A percentile compares a stretch with the other conserved stretches of the same genome.
These are phyloP conservation scores for Nigrospora osmanthi DNA, from an alignment of 2,329 filamentous ascomycete species.

Conservation along the genomic window DNA sequence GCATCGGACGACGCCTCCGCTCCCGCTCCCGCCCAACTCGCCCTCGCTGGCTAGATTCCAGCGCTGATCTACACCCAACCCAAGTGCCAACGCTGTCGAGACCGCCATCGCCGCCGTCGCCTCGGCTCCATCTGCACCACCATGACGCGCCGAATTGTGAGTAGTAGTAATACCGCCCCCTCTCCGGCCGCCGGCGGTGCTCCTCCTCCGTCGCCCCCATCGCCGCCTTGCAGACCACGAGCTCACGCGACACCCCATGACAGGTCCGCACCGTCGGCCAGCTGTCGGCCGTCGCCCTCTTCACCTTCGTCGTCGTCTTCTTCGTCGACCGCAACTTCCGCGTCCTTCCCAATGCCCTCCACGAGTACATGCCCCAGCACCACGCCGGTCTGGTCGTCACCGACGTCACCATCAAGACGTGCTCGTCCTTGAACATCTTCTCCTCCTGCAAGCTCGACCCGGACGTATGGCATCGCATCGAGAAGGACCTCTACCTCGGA, in stretches of 20 bases:
- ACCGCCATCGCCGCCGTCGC: no score
- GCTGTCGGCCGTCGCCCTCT: conserved; percentile 56
- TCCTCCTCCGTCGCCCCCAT: not conserved
- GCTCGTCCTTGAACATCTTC: conserved; percentile 66
- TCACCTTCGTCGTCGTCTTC: conserved; percentile 66
- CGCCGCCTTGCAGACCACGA: not conserved
- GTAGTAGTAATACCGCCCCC: conserved; percentile 4
- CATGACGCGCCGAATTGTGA: conserved; percentile 26
- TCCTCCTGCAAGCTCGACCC: conserved; percentile 69
- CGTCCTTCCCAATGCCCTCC: conserved; percentile 76
- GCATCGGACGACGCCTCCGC: conserved; percentile 5
- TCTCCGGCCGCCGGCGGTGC: not conserved
- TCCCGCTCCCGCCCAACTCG: not conserved
- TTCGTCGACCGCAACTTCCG: conserved; percentile 84
- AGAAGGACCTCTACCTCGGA: conserved; percentile 82
- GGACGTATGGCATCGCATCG: conserved; percentile 69
- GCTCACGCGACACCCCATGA: conserved; percentile 6
- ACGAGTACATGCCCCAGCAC: conserved; percentile 80
- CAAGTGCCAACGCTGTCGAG: no score
- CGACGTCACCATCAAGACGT: conserved; percentile 72
- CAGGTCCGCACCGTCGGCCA: conserved; percentile 66
- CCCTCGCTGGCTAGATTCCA: no score
- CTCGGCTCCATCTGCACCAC: not conserved
- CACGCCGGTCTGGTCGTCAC: conserved; percentile 79
- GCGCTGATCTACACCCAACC: no score